Evolutionary conservation across 305 asterid species (phyloP).

Genomic region (Fraxinus ornus): DNA sequence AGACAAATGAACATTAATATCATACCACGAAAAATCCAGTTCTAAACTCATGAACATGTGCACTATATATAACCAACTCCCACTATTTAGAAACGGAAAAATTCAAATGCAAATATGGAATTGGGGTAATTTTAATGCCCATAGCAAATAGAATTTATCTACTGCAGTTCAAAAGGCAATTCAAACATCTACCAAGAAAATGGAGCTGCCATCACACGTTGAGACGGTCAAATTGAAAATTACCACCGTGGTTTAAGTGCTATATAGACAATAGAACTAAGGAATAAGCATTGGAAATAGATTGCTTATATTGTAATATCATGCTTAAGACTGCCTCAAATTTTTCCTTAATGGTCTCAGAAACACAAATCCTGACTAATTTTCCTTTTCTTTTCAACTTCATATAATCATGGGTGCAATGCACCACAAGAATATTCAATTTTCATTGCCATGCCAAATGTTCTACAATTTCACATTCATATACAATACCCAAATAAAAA

Average conservation of each 20-base stretch:
- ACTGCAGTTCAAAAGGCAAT: background rate
- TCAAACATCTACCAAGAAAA: background rate
- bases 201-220: background rate
- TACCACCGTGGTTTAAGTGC: background rate
- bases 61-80: background rate
- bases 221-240: background rate
- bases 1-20: background rate
- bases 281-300: background rate
- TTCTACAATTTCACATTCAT: background rate
- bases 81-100: background rate
- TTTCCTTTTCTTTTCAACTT: background rate
- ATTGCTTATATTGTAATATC: background rate
- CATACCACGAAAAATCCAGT: background rate
- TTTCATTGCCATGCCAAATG: background rate
- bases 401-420: background rate
- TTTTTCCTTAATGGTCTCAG: background rate
- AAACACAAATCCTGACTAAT: background rate
- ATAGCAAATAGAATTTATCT: background rate
- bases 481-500: background rate
- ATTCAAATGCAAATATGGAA: background rate
- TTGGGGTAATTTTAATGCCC: too few species aligned
- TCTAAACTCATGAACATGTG: background rate
- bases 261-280: background rate
- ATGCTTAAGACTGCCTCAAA: background rate
- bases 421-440: background rate